phyloP scores from a whole-genome alignment of 495 filamentous ascomycete species.

The Bryoglossum gracile region DNA sequence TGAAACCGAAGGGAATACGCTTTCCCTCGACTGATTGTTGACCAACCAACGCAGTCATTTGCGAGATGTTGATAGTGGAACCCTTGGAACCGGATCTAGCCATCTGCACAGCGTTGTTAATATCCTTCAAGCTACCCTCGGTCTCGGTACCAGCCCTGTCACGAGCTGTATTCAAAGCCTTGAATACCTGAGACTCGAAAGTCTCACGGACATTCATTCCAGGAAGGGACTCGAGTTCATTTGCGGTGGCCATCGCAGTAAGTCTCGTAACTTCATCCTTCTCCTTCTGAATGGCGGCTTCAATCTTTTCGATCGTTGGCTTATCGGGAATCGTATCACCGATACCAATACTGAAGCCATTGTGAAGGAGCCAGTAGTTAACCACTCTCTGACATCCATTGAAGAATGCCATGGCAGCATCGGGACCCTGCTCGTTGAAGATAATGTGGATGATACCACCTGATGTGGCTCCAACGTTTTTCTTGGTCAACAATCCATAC shows the following conservation, averaged over 20 bases:
- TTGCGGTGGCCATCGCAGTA: conserved; percentile 70
- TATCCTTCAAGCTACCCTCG: conserved; percentile 83
- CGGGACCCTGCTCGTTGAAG: conserved; percentile 84
- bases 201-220: conserved; percentile 98
- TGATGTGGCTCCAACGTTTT: conserved; percentile 79
- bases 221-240: conserved; percentile 77
- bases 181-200: conserved; percentile 92
- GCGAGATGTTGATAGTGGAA: conserved; percentile 96
- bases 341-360: conserved; percentile 97
- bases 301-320: conserved; percentile 71
- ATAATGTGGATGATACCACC: conserved; percentile 92
- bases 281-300: conserved; percentile 65
- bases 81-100: conserved; percentile 94
- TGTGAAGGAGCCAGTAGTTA: conserved; percentile 96
- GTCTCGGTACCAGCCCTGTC: conserved; percentile 91
- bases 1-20: conserved; percentile 99
- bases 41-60: conserved; percentile 96
- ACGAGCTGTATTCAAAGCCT: conserved; percentile 88
- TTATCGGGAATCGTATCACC: conserved; percentile 94
- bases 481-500: conserved; percentile 86
- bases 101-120: conserved; percentile 95
- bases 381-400: conserved; percentile 89
- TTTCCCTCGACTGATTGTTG: conserved; percentile 98
- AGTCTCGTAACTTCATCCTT: conserved; percentile 73
- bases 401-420: conserved; percentile 88